Base-by-base conservation (phyloP, 495 filamentous ascomycete species). In the Podospora pseudopauciseta region DNA sequence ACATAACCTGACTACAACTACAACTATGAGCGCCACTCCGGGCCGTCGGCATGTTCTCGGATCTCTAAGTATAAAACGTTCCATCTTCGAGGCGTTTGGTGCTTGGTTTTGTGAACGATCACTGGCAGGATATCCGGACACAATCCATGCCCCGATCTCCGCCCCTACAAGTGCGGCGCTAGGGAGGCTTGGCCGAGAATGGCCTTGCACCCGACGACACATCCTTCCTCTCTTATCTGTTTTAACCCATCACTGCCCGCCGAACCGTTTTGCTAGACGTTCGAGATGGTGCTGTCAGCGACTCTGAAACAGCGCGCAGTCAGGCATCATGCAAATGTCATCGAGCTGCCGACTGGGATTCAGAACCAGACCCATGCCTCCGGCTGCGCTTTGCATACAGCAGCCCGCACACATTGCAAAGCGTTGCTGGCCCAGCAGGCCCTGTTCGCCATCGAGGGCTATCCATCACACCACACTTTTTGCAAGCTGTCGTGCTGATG, bases 351-450 rank as follows among this genome's bases (percentile, higher is more conserved):
- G 39, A 49, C 15, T n/a, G 59, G 7, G 59, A 61, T 18, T 28
- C 59, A 32, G 27, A 63, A 39, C 30, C 20, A 19, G 61, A 63
- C 20, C 61, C 32, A 3, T 49, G 30, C 32, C n/a, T 63, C 19
- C 30, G 53, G 19, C 62, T 49, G 39, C 66, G 60, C 66, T 73
- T 73, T 18, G 71, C 68, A 60, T 60, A 67, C 30, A 73, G 19
- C 53, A 73, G 56, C 16, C 71, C 71, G 26, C 71, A 73, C 3
- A 73, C 71, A 62, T 73, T 73, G 9, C 71, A 73, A 3, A 73
- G 64, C n/a, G 66, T 73, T n/a, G 56, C n/a, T 28, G 56, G 64
- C n/a, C 71, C 71, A 2, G 62, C 66, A 6, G 71, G 68, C n/a
- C 68, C 71, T 49, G 53, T 13, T 56, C 71, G 9, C 71, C 71